Conservation (phyloP, 176 grass and related monocot species). For the Juncus effusus region DNA sequence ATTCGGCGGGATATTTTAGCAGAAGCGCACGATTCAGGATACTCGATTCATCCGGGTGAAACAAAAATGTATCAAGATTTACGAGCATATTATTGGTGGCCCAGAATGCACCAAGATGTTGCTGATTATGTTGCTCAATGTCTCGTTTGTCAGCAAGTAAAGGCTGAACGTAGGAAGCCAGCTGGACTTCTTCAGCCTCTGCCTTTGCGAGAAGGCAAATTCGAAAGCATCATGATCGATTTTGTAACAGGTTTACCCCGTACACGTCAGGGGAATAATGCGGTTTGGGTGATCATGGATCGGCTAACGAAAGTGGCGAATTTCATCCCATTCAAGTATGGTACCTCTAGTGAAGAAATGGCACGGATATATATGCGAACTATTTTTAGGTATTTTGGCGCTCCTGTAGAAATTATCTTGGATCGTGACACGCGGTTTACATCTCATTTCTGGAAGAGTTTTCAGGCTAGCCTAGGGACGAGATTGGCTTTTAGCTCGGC, state of each 20-base stretch:
- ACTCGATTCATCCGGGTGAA: no score
- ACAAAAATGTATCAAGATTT: background rate
- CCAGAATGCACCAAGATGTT: slow-evolving; percentile 5
- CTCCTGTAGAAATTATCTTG: no score
- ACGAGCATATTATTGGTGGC: background rate
- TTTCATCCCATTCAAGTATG: no score
- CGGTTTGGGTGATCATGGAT: no score
- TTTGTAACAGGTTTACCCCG: slow-evolving; percentile 4
- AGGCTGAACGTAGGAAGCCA: background rate
- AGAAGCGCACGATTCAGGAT: slow-evolving; percentile 2
- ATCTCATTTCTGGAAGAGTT: no score
- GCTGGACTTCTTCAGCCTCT: background rate
- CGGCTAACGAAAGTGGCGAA: no score
- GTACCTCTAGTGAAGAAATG: no score
- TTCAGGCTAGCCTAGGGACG: no score
- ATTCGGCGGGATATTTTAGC: background rate
- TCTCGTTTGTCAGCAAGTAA: background rate
- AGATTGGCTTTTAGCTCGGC: no score
- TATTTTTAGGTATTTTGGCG: no score
- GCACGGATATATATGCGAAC: no score
- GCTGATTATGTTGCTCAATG: background rate
- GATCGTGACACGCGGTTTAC: no score
- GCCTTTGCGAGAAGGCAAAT: background rate
- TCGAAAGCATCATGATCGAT: background rate
- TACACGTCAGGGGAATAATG: background rate